Evolutionary conservation across 2,329 filamentous ascomycete species (phyloP).

Genomic region (Cladosporium phlei): DNA sequence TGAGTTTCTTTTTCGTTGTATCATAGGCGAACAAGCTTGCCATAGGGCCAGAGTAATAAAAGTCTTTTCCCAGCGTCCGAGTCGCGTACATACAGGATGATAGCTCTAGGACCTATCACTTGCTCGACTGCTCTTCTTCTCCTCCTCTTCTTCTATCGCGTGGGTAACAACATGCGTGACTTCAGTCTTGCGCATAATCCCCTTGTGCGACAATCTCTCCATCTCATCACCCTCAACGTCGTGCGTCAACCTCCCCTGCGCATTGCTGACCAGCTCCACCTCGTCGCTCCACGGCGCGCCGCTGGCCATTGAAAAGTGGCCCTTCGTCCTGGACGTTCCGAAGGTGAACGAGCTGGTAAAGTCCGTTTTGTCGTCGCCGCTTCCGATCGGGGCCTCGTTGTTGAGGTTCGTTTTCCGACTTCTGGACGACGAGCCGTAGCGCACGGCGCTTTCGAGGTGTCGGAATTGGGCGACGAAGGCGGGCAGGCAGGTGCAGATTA

Average conservation of each 20-base stretch:
- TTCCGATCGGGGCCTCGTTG: not conserved
- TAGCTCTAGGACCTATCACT: no score
- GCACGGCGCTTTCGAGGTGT: not conserved
- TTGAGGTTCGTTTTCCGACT: not conserved
- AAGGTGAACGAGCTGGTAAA: not conserved
- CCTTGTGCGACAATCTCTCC: not conserved
- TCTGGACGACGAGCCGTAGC: not conserved
- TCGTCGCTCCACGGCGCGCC: not conserved
- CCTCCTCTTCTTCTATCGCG: no score
- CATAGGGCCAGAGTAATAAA: no score
- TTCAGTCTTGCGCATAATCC: slow-evolving; percentile 6
- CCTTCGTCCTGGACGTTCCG: not conserved
- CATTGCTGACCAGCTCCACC: slow-evolving; percentile 3
- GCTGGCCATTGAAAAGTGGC: not conserved
- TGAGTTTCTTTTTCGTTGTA: no score
- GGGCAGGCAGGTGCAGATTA: slow-evolving; percentile 6
- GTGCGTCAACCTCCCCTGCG: not conserved
- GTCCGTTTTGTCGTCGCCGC: not conserved
- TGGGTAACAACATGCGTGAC: slow-evolving; percentile 1
- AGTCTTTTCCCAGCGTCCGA: no score
- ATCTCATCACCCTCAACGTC: not conserved
- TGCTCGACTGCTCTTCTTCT: no score
- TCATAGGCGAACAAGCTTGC: no score
- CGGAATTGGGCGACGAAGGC: slow-evolving; percentile 3
- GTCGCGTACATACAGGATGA: no score